Evolutionary conservation across 331 rosid genomes (phyloP), one percentile per base, ranked within the genome.

Genomic region (Erythrophleum ivorense): DNA sequence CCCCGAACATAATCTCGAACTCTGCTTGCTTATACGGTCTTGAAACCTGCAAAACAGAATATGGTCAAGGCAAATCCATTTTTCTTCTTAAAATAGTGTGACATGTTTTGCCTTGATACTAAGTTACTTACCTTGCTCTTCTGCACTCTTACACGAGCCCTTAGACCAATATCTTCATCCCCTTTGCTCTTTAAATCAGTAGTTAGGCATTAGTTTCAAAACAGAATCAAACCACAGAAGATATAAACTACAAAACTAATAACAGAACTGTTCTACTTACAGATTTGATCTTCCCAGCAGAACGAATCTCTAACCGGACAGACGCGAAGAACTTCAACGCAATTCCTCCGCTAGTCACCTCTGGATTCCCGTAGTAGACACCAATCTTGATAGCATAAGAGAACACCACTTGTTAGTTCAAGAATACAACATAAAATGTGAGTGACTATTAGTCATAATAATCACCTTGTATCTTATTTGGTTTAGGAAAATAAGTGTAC

Each of bases 391-490:
- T n/a, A n/a, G n/a, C n/a, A n/a, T n/a, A n/a, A n/a, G n/a, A n/a
- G n/a, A n/a, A n/a, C n/a, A n/a, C n/a, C n/a, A n/a, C n/a, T n/a
- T n/a, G n/a, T n/a, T n/a, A n/a, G n/a, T n/a, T n/a, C n/a, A n/a
- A n/a, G n/a, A n/a, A n/a, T n/a, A n/a, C n/a, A n/a, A n/a, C n/a
- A n/a, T n/a, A n/a, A n/a, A n/a, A n/a, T n/a, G n/a, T n/a, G n/a
- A n/a, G n/a, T n/a, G n/a, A n/a, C n/a, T n/a, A n/a, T n/a, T n/a
- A n/a, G n/a, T n/a, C n/a, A n/a, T n/a, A n/a, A n/a, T n/a, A n/a
- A n/a, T n/a, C n/a, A 94, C 98, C 98, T 94, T 94, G 60, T 92
- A 92, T 92, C 98, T 89, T 88, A 94, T 94, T 86, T 94, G 98
- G 86, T 94, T 94, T 84, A 94, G 81, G 82, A 94, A 94, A 75